Evolutionary conservation across 768 basidiomycete species (phyloP).

Genomic region (Rhizopogon rudus): DNA sequence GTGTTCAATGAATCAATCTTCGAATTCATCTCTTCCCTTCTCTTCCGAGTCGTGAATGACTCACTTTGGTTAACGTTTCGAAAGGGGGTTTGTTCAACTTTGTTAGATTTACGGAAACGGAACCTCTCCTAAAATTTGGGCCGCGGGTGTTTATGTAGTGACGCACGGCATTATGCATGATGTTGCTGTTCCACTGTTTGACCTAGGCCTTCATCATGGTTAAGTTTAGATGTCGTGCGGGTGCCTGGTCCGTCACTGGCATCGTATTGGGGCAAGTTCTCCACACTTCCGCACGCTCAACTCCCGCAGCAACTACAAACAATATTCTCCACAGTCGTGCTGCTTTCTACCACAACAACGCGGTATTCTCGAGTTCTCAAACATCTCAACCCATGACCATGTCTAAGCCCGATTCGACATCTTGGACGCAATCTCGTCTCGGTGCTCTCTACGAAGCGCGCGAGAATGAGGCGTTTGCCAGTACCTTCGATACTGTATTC

Average conservation of each 20-base stretch:
- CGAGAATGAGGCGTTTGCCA: slow-evolving; percentile 8
- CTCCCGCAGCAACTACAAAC: background rate
- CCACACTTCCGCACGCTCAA: background rate
- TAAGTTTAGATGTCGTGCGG: background rate
- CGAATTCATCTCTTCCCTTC: too few species aligned
- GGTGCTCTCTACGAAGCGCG: slow-evolving; percentile 21
- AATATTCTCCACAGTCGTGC: background rate
- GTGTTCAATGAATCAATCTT: too few species aligned
- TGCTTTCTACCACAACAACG: background rate
- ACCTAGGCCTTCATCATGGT: background rate
- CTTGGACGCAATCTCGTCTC: slow-evolving; percentile 28
- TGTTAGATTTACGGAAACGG: too few species aligned
- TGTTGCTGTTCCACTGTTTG: background rate
- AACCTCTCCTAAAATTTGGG: too few species aligned
- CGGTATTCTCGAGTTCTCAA: background rate
- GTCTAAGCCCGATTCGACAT: slow-evolving; percentile 2
- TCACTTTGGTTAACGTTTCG: too few species aligned
- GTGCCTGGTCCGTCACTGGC: background rate
- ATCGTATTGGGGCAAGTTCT: background rate
- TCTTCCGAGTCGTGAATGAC: too few species aligned
- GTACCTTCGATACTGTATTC: slow-evolving; percentile 26
- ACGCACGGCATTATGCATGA: background rate
- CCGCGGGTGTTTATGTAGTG: too few species aligned
- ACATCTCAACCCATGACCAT: background rate
- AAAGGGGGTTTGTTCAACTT: too few species aligned